Conservation (phyloP, 441 rosid species). For the Theobroma grandiflorum region DNA sequence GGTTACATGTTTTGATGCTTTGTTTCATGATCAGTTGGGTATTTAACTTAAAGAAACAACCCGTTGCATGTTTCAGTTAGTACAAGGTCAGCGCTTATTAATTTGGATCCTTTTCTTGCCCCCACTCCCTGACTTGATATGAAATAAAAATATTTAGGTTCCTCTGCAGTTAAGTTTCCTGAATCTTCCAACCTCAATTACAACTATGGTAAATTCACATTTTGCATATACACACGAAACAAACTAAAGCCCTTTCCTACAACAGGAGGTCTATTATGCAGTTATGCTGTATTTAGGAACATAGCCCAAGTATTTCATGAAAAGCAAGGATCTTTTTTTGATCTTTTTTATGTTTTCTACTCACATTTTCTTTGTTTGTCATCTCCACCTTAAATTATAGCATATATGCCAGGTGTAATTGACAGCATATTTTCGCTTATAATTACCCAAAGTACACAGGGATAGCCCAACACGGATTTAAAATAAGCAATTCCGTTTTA, state of each 20-base stretch:
- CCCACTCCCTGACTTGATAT: background rate
- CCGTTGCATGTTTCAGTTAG: background rate
- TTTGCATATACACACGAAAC: too few species aligned
- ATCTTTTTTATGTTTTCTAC: background rate
- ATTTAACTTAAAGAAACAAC: slow-evolving; percentile 6
- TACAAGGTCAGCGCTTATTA: background rate
- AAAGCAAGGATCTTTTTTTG: background rate
- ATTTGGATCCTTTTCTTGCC: background rate
- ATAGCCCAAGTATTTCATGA: too few species aligned
- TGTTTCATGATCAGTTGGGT: background rate
- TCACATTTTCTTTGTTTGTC: background rate
- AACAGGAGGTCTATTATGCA: too few species aligned
- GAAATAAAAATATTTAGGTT: background rate
- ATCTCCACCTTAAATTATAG: background rate
- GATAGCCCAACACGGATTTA: background rate
- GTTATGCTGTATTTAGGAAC: too few species aligned
- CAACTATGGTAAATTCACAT: background rate
- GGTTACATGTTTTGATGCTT: background rate
- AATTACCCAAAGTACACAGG: background rate
- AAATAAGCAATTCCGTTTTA: background rate
- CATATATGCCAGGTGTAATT: background rate
- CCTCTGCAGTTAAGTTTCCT: background rate
- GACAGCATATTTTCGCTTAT: background rate
- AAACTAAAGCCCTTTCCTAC: too few species aligned
- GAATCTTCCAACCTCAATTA: background rate